These are phyloP conservation scores for Ilex aquifolium DNA, from an alignment of 257 asterid species.

Conservation along the genomic window DNA sequence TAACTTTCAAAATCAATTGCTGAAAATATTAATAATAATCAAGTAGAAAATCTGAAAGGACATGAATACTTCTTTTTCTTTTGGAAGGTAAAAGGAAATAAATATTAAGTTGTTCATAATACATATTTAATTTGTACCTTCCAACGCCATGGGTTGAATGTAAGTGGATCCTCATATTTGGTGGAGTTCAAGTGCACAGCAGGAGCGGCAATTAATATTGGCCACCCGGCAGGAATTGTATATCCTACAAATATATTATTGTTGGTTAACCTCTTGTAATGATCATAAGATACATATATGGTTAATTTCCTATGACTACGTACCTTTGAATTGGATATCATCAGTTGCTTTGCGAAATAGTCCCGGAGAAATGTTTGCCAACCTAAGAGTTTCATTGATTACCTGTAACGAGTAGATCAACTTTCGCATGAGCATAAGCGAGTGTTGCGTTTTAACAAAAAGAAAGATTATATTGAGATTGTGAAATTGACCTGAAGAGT, in stretches of 20 bases:
- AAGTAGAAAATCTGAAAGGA: too few species aligned
- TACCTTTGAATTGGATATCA: constrained; percentile 8
- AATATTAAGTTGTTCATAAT: too few species aligned
- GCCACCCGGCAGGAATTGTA: background rate
- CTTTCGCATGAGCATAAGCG: too few species aligned
- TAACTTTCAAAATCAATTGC: too few species aligned
- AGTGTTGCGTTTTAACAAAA: background rate
- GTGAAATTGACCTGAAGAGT: constrained; percentile 15
- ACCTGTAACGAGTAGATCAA: background rate
- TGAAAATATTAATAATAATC: too few species aligned
- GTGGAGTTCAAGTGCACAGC: background rate
- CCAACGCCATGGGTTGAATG: background rate
- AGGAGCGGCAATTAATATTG: background rate
- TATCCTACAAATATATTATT: background rate
- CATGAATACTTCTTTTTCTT: too few species aligned
- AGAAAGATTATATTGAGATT: background rate
- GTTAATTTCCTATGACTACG: too few species aligned
- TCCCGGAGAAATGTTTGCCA: constrained; percentile 5
- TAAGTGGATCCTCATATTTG: background rate
- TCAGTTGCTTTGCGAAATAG: background rate
- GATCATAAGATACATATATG: too few species aligned
- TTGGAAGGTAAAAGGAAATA: too few species aligned
- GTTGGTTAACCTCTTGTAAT: background rate
- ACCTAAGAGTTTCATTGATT: constrained; percentile 5
- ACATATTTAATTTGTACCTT: background rate